A percentile compares a stretch with the other conserved stretches of the same genome.
phyloP scores from a whole-genome alignment of 2,329 filamentous ascomycete species.

The Sphaerulina vaccinii region DNA sequence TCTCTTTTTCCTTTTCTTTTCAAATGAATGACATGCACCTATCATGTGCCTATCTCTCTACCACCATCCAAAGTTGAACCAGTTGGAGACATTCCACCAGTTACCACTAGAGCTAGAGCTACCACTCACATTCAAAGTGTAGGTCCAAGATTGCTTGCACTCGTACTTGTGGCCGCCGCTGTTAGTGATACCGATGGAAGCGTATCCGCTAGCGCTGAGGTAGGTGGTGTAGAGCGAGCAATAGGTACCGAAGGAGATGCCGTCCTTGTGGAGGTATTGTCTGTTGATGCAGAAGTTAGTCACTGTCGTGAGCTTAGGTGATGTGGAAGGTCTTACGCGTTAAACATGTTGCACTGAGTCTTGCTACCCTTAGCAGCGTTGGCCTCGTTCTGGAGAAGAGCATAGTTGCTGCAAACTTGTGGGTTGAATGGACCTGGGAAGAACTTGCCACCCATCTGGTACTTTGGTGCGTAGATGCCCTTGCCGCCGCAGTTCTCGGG shows the following conservation, averaged over 20 bases:
- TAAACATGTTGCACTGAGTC: constrained; percentile 31
- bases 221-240: constrained; percentile 28
- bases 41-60: no score
- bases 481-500: constrained; percentile 22
- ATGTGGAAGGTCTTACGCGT: constrained; percentile 21
- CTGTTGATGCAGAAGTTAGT: background rate
- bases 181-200: constrained; percentile 21
- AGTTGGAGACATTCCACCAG: no score
- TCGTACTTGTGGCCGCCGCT: constrained; percentile 25
- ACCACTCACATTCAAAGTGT: constrained; percentile 9
- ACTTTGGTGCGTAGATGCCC: constrained; percentile 24
- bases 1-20: no score
- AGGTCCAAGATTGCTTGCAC: constrained; percentile 29
- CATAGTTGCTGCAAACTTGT: constrained; percentile 31
- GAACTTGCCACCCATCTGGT: constrained; percentile 29
- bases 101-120: no score
- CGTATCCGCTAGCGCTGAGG: constrained; percentile 19
- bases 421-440: constrained; percentile 34
- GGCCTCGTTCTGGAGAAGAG: constrained; percentile 25
- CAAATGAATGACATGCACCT: no score
- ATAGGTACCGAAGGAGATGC: constrained; percentile 28
- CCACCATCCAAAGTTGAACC: no score
- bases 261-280: constrained; percentile 30
- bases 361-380: constrained; percentile 18
- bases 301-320: background rate